A percentile compares a stretch with the other conserved stretches of the same genome.
Evolutionary conservation across 2,329 filamentous ascomycete species (phyloP).

Genomic region (Penicillium sp.): DNA sequence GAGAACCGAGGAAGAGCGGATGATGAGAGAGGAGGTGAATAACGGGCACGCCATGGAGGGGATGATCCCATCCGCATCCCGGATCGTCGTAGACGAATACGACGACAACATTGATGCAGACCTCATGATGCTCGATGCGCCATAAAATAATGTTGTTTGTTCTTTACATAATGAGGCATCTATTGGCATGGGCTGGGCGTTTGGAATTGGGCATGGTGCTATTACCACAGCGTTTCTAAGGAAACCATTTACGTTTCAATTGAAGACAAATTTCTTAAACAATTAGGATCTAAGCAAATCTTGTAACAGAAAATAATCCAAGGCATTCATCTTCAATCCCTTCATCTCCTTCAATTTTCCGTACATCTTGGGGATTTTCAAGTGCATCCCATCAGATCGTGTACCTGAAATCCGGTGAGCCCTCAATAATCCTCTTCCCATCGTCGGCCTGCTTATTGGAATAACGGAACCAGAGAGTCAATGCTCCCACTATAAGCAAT

Average conservation of each 20-base stretch:
- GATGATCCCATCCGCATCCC: constrained; percentile 23
- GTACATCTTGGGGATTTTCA: too few relatives aligned
- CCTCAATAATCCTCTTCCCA: too few relatives aligned
- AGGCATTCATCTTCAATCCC: too few relatives aligned
- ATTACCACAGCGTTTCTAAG: constrained; percentile 26
- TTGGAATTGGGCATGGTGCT: constrained; percentile 20
- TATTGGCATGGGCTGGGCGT: constrained; percentile 15
- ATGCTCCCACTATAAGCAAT: too few relatives aligned
- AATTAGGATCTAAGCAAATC: not conserved
- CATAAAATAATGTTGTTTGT: constrained; percentile 22
- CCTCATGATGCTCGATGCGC: constrained; percentile 43
- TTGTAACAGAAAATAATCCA: too few relatives aligned
- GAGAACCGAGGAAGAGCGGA: constrained; percentile 68
- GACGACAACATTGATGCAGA: constrained; percentile 48
- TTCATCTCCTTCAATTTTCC: too few relatives aligned
- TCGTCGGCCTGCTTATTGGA: too few relatives aligned
- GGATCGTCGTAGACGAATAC: constrained; percentile 36
- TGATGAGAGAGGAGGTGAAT: constrained; percentile 55
- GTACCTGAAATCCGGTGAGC: too few relatives aligned
- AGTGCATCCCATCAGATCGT: too few relatives aligned
- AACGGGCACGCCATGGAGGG: constrained; percentile 30
- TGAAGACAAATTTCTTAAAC: not conserved
- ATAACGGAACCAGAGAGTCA: too few relatives aligned
- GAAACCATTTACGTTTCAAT: not conserved
- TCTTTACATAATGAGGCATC: constrained; percentile 12